Percentiles rank a stretch among this genome's conserved stretches.
Evolutionary conservation across 2,329 filamentous ascomycete species (phyloP).

Genomic region (Ceratocystis colombiana): DNA sequence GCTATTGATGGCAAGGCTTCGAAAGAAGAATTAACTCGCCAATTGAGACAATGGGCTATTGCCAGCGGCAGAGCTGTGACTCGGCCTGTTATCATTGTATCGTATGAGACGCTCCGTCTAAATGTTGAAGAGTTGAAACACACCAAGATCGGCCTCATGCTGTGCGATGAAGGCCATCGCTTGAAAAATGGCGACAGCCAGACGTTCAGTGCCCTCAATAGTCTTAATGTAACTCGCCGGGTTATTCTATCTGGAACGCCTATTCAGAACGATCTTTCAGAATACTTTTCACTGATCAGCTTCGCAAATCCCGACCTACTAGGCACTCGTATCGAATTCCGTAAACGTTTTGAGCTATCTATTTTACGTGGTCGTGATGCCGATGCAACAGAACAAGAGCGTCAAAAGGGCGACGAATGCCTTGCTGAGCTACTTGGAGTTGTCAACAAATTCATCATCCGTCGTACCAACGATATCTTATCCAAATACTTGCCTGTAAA

Average conservation of each 20-base stretch:
- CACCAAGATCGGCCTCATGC: slow-evolving; percentile 79
- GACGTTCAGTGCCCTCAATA: slow-evolving; percentile 85
- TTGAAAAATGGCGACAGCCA: slow-evolving; percentile 95
- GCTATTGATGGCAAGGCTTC: slow-evolving; percentile 93
- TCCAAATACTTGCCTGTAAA: slow-evolving; percentile 97
- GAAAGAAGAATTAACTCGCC: slow-evolving; percentile 82
- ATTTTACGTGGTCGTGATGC: slow-evolving; percentile 88
- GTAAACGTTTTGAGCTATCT: slow-evolving; percentile 85
- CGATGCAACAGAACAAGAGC: slow-evolving; percentile 71
- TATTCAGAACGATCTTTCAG: slow-evolving; percentile 96
- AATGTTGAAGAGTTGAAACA: slow-evolving; percentile 85
- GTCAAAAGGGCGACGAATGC: slow-evolving; percentile 72
- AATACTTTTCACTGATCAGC: slow-evolving; percentile 92
- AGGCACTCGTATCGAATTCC: slow-evolving; percentile 79
- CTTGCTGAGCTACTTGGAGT: slow-evolving; percentile 68
- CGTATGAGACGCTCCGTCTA: slow-evolving; percentile 87
- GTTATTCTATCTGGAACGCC: slow-evolving; percentile 95
- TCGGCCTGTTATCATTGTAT: slow-evolving; percentile 90
- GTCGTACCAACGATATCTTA: slow-evolving; percentile 91
- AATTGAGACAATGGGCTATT: slow-evolving; percentile 91
- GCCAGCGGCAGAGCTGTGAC: slow-evolving; percentile 81
- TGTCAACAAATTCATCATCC: slow-evolving; percentile 98
- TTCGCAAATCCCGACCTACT: slow-evolving; percentile 93
- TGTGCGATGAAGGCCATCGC: slow-evolving; percentile 94
- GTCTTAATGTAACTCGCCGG: slow-evolving; percentile 76